These are phyloP conservation scores for Barnettozyma botsteinii DNA, from an alignment of 805 yeast genomes.

Conservation along the genomic window DNA sequence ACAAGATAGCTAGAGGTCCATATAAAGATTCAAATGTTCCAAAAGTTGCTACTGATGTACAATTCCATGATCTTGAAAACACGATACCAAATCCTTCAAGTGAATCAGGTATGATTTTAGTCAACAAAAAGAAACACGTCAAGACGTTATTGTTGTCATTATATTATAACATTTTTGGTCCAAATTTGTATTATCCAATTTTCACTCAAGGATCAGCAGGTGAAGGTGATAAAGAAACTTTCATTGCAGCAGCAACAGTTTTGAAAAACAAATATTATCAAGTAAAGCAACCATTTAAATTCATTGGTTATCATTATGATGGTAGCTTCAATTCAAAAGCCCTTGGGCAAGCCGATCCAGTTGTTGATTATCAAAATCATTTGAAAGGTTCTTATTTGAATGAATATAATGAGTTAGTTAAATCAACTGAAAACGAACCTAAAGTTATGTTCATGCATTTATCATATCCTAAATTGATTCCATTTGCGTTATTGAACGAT, in stretches of 20 bases:
- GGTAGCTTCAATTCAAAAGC: constrained; percentile 32
- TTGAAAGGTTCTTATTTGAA: constrained; percentile 16
- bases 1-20: constrained; percentile 31
- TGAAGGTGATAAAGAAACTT: constrained; percentile 71
- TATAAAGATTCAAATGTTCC: constrained; percentile 25
- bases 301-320: constrained; percentile 31
- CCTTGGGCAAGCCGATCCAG: constrained; percentile 38
- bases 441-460: constrained; percentile 46
- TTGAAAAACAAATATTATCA: constrained; percentile 42
- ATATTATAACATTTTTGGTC: constrained; percentile 58
- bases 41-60: constrained; percentile 26
- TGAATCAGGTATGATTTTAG: constrained; percentile 59
- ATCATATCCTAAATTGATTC: constrained; percentile 49
- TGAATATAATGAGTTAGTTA: constrained; percentile 13
- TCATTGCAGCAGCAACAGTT: constrained; percentile 55
- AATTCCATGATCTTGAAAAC: constrained; percentile 50
- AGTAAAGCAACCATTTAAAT: constrained; percentile 29
- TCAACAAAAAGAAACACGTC: constrained; percentile 49
- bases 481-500: constrained; percentile 25
- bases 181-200: constrained; percentile 52
- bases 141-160: constrained; percentile 47
- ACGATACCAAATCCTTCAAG: constrained; percentile 56
- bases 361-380: constrained; percentile 24
- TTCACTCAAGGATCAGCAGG: constrained; percentile 66
- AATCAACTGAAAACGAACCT: constrained; percentile 15